Conservation (phyloP, 805 yeast species). For the Wickerhamomyces chambardii region DNA sequence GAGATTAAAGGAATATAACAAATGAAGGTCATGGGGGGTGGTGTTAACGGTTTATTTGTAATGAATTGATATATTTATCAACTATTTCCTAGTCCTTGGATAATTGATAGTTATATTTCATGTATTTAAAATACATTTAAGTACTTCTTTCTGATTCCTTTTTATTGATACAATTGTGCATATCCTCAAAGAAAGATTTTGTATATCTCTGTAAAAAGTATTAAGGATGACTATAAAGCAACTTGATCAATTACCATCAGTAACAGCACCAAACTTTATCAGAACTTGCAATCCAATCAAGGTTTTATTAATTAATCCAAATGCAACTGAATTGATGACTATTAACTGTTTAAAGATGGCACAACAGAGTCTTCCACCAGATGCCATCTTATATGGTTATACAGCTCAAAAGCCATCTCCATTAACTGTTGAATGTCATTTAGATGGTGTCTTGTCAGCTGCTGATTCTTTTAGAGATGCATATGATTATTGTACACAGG, state of each 20-base stretch:
- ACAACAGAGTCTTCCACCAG: conserved; percentile 18
- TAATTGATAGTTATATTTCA: no score
- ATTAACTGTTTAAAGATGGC: conserved; percentile 21
- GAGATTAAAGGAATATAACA: no score
- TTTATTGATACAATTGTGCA: no score
- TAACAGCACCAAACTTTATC: background rate
- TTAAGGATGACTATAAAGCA: background rate
- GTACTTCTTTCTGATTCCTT: no score
- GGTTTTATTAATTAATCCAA: conserved; percentile 21
- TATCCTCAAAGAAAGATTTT: no score
- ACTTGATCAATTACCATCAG: background rate
- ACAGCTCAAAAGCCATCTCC: conserved; percentile 20
- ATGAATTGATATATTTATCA: no score
- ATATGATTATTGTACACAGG: conserved; percentile 17
- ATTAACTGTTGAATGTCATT: conserved; percentile 22
- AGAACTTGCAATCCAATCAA: conserved; percentile 4
- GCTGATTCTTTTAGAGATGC: conserved; percentile 22
- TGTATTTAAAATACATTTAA: no score
- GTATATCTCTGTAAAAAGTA: no score
- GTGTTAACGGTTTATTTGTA: no score
- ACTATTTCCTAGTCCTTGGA: no score
- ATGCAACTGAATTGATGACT: conserved; percentile 21
- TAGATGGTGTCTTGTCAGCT: conserved; percentile 24
- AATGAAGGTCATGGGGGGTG: no score
- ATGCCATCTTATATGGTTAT: conserved; percentile 21